These are phyloP conservation scores for Kewa caespitosa DNA, from an alignment of 179 eudicot genomes.

Conservation along the genomic window DNA sequence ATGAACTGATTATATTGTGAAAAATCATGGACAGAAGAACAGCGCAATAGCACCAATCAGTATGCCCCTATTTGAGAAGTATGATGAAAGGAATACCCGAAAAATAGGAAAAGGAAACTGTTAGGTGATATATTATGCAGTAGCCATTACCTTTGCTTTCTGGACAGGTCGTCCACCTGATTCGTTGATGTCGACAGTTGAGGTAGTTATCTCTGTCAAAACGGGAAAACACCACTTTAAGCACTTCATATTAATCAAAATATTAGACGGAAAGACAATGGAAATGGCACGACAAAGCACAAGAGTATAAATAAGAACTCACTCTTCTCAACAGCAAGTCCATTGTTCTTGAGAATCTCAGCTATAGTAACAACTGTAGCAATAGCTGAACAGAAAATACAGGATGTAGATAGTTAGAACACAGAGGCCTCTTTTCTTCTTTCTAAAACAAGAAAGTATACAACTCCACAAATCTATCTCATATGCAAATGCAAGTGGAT, in stretches of 20 bases:
- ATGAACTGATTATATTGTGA: not conserved
- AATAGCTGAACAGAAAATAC: slow-evolving; percentile 54
- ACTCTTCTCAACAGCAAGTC: slow-evolving; percentile 85
- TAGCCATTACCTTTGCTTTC: slow-evolving; percentile 66
- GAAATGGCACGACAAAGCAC: not conserved
- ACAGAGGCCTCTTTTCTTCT: not conserved
- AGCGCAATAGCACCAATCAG: too few relatives aligned
- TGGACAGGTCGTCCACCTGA: slow-evolving; percentile 65
- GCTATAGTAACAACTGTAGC: slow-evolving; percentile 82
- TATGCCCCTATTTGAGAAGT: too few relatives aligned
- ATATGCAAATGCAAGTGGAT: too few relatives aligned
- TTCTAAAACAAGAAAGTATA: too few relatives aligned
- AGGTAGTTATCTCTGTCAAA: slow-evolving; percentile 56
- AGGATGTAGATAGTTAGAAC: slow-evolving; percentile 7
- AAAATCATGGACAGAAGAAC: too few relatives aligned
- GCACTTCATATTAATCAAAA: not conserved
- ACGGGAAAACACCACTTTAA: not conserved
- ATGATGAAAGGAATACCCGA: too few relatives aligned
- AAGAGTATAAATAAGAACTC: slow-evolving; percentile 17
- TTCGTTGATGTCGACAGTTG: slow-evolving; percentile 68
- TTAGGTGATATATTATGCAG: not conserved
- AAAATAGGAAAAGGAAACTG: too few relatives aligned
- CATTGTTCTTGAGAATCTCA: slow-evolving; percentile 87
- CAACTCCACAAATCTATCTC: too few relatives aligned
- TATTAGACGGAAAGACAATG: not conserved